Percentiles rank a stretch among this genome's conserved stretches.
Evolutionary conservation across 768 basidiomycete species (phyloP).

Genomic region (Baorangia bicolor): DNA sequence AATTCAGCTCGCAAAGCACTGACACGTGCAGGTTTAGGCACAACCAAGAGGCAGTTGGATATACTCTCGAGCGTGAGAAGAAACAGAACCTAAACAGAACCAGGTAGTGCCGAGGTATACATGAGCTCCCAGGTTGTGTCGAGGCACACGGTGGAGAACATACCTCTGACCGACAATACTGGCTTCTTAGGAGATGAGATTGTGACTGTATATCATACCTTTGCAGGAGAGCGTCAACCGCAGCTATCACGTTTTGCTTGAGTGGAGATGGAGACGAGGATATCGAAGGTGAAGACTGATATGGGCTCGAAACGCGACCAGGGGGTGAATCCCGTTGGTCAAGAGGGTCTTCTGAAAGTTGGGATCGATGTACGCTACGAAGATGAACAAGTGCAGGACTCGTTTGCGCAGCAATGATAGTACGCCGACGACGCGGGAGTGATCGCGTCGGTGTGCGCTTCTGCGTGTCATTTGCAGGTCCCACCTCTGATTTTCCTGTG

Average conservation of each 20-base stretch:
- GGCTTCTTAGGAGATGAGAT: conserved; percentile 70
- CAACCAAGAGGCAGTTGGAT: conserved; percentile 84
- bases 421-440: conserved; percentile 40
- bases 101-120: not conserved
- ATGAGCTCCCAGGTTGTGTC: not conserved
- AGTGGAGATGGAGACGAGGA: conserved; percentile 45
- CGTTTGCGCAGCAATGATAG: conserved; percentile 67
- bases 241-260: conserved; percentile 43
- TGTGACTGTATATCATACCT: conserved; percentile 70
- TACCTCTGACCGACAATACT: conserved; percentile 88
- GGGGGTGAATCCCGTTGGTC: conserved; percentile 58
- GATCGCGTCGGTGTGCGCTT: conserved; percentile 11
- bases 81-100: conserved; percentile 66
- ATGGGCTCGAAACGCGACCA: conserved; percentile 43
- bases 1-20: conserved; percentile 96
- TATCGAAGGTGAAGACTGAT: conserved; percentile 72
- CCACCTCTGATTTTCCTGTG: conserved; percentile 11
- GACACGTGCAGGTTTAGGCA: conserved; percentile 91
- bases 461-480: conserved; percentile 13
- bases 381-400: conserved; percentile 69
- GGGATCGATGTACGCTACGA: conserved; percentile 48
- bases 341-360: conserved; percentile 71
- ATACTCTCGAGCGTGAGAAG: conserved; percentile 88
- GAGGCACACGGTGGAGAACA: conserved; percentile 21
- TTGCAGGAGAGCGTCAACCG: conserved; percentile 58